A percentile compares a stretch with the other conserved stretches of the same genome.
Evolutionary conservation across 1,284 basidiomycete genomes (phyloP).

Genomic region (Pterula multifida): DNA sequence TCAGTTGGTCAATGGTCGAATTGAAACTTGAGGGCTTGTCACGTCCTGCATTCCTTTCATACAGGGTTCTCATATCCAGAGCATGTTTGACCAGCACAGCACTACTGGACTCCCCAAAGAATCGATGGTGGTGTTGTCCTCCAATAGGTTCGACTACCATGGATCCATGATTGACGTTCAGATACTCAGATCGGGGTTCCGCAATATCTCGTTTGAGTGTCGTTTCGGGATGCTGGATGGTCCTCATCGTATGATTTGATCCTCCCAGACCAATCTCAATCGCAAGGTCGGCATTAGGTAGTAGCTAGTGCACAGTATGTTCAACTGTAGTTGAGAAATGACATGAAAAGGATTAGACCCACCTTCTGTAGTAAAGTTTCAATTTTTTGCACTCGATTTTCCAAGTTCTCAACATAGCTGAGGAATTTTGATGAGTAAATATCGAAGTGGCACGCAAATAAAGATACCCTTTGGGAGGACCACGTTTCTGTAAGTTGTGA

Average conservation of each 20-base stretch:
- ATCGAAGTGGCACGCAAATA: not conserved
- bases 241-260: not conserved
- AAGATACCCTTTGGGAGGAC: conserved; percentile 72
- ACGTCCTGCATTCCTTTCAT: conserved; percentile 19
- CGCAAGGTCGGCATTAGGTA: conserved; percentile 38
- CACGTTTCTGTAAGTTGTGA: conserved; percentile 46
- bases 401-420: conserved; percentile 64
- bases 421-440: not conserved
- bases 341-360: not conserved
- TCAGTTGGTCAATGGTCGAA: not conserved
- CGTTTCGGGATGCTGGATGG: not conserved
- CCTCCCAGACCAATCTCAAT: conserved; percentile 26
- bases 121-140: conserved; percentile 21
- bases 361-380: not conserved
- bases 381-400: conserved; percentile 16
- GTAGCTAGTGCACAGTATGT: conserved; percentile 24
- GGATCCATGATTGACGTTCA: not conserved
- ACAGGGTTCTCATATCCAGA: conserved; percentile 53
- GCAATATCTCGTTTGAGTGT: not conserved
- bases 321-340: not conserved
- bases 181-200: not conserved
- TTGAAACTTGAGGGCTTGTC: not conserved
- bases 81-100: conserved; percentile 54
- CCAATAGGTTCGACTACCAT: conserved; percentile 9
- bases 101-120: conserved; percentile 65